phyloP scores from a whole-genome alignment of 176 grass and related monocot genomes.

The Guadua angustifolia region DNA sequence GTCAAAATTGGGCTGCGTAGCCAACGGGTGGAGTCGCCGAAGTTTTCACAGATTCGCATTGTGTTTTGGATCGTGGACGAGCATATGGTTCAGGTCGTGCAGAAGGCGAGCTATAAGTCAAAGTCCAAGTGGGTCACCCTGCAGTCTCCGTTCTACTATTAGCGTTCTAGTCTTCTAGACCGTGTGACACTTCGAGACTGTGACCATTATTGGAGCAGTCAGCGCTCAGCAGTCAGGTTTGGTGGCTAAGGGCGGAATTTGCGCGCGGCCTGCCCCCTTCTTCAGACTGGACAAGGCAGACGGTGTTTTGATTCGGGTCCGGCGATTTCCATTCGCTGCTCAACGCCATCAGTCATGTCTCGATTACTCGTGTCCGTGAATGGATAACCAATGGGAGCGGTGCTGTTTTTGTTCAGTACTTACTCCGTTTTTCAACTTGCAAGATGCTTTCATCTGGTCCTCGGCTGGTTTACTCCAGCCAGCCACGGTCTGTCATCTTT shows the following conservation, averaged over 20 bases:
- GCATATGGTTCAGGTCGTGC: neutral
- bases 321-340: neutral
- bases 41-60: neutral
- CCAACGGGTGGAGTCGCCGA: neutral
- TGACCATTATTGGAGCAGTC: neutral
- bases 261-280: neutral
- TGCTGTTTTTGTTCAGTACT: neutral
- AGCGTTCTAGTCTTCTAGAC: neutral
- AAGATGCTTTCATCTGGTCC: no score
- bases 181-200: neutral
- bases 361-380: neutral
- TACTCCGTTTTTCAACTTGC: no score
- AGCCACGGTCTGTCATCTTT: neutral
- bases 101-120: neutral
- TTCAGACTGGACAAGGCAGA: neutral
- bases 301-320: neutral
- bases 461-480: no score
- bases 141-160: constrained; percentile 8
- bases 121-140: neutral
- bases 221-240: neutral
- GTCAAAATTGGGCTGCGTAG: neutral
- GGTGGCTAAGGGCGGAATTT: neutral
- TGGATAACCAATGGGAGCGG: neutral
- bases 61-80: neutral
- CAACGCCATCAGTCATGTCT: neutral